Evolutionary conservation across 2,329 filamentous ascomycete genomes (phyloP), one percentile per base, ranked within the genome.

Genomic region (Xylariales sp.): DNA sequence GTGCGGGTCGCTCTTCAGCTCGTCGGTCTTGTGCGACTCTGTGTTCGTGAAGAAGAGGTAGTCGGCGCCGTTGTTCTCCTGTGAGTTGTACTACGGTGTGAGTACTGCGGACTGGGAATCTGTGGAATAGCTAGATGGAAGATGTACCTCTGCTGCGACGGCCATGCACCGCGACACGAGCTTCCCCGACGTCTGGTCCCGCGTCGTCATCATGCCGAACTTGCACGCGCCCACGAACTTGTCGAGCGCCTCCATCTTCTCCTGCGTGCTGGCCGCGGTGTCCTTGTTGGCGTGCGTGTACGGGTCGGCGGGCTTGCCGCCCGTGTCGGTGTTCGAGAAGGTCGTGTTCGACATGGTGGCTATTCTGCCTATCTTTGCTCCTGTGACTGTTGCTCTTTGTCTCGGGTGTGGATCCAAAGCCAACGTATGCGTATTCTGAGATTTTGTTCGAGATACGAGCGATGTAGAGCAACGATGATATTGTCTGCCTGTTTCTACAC

Each of bases 21-120:
- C 93, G 79, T 93, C 87, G 5, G 93, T 94, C 85, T 97, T 97
- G 81, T 93, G 89, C 9, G 92, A 94, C 78, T 95, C 92, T 70
- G 93, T 94, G 84, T 97, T 97, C 77, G 93, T 94, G 84, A 96
- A 91, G 86, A 97, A 97, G 79, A 97, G 87, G 64, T 96, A 87
- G 78, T 97, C 93, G 65, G 94, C 85, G 75, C 92, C 91, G 71
- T 90, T 90, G 69, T 86, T 84, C 81, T 97, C 93, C 92, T 95
- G 2, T 39, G 4, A 5, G n/a, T 12, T 12, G 34, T 55, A 10
- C 23, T 23, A 23, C 23, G 23, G 23, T 23, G 23, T 23, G 23
- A 23, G 23, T 23, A 23, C 23, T 23, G 23, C 23, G 23, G 23
- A 23, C 23, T 23, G 23, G 23, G 23, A 23, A 23, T 23, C 23